A percentile compares a stretch with the other conserved stretches of the same genome.
Evolutionary conservation across 1,284 basidiomycete genomes (phyloP).

Genomic region (Chondrostereum purpureum): DNA sequence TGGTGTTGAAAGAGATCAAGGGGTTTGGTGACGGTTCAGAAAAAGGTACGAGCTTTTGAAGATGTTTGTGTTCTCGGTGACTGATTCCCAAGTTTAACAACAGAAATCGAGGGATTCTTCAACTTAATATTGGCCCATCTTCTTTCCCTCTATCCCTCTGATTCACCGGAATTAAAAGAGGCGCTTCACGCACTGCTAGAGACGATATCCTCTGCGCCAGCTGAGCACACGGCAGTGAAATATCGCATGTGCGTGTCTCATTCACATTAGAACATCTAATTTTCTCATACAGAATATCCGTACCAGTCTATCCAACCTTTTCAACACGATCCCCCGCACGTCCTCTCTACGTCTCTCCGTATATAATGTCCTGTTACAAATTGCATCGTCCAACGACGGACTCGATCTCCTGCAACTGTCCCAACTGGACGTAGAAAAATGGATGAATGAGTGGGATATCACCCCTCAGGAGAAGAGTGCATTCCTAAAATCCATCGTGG

Average conservation of each 20-base stretch:
- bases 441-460: conserved; percentile 75
- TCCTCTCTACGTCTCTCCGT: conserved; percentile 65
- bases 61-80: conserved; percentile 5
- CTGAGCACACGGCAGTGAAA: conserved; percentile 49
- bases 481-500: conserved; percentile 66
- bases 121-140: conserved; percentile 73
- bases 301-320: conserved; percentile 86
- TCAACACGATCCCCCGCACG: conserved; percentile 72
- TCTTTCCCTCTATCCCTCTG: conserved; percentile 47
- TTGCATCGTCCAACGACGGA: conserved; percentile 64
- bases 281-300: no score
- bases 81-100: conserved; percentile 6
- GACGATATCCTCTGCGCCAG: conserved; percentile 48
- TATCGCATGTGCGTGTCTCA: conserved; percentile 57
- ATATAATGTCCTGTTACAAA: conserved; percentile 61
- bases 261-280: conserved; percentile 3
- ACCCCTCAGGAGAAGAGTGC: conserved; percentile 58
- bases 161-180: conserved; percentile 47
- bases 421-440: conserved; percentile 58
- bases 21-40: conserved; percentile 69
- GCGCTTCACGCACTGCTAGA: conserved; percentile 45
- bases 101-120: conserved; percentile 85
- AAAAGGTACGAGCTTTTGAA: conserved; percentile 43
- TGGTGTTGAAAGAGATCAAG: conserved; percentile 58
- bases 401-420: conserved; percentile 64